Evolutionary conservation across 352 stramenopile species (phyloP).

Genomic region (Phytophthora lateralis): DNA sequence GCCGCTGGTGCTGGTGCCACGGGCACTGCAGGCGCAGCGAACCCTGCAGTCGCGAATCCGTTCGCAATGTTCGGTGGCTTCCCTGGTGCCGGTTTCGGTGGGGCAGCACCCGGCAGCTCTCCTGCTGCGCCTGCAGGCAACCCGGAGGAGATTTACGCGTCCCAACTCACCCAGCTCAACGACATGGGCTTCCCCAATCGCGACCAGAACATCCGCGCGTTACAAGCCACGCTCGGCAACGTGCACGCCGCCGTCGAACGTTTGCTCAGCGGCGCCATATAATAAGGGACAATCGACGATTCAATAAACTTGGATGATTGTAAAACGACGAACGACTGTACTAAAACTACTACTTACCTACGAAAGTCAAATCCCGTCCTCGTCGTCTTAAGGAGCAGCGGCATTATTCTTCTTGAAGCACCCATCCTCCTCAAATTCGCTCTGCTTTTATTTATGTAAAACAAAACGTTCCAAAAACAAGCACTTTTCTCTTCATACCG

Average conservation of each 20-base stretch:
- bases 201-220: constrained; percentile 86
- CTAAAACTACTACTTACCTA: too few species aligned
- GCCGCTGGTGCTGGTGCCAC: constrained; percentile 21
- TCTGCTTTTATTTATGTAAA: too few species aligned
- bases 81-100: constrained; percentile 19
- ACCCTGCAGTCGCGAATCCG: constrained; percentile 35
- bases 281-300: too few species aligned
- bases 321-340: too few species aligned
- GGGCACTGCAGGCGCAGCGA: constrained; percentile 12
- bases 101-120: constrained; percentile 6
- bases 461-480: too few species aligned
- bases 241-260: constrained; percentile 91
- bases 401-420: too few species aligned
- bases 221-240: constrained; percentile 88
- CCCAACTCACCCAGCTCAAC: constrained; percentile 87
- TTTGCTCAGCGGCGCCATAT: constrained; percentile 78
- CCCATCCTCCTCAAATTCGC: too few species aligned
- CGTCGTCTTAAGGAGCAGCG: too few species aligned
- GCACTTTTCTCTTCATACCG: neutral
- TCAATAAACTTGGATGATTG: too few species aligned
- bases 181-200: constrained; percentile 93
- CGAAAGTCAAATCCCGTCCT: too few species aligned
- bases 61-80: constrained; percentile 50
- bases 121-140: constrained; percentile 54
- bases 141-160: constrained; percentile 85